phyloP scores from a whole-genome alignment of 2,329 filamentous ascomycete species.

The Lojkania enalia region DNA sequence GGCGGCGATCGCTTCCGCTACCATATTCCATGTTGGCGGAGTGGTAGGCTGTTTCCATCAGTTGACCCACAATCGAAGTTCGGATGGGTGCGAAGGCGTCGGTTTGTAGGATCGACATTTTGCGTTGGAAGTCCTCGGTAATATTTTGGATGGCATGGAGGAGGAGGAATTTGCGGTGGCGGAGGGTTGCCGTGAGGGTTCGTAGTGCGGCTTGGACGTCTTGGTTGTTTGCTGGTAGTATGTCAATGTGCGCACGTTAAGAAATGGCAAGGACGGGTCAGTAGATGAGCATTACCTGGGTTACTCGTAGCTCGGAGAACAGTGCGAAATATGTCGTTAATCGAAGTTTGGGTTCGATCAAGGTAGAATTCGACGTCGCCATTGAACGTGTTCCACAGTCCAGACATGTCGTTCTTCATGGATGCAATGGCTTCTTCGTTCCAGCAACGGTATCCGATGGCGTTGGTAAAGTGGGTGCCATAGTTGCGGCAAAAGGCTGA shows the following conservation, averaged over 20 bases:
- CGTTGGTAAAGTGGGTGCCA: slow-evolving; percentile 41
- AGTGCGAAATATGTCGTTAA: slow-evolving; percentile 12
- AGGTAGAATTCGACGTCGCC: slow-evolving; percentile 16
- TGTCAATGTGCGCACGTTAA: not conserved
- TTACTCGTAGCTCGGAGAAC: slow-evolving; percentile 5
- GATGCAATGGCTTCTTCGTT: slow-evolving; percentile 49
- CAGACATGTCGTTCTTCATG: slow-evolving; percentile 43
- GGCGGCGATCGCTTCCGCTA: slow-evolving; percentile 15
- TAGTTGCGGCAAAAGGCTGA: slow-evolving; percentile 50
- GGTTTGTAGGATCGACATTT: slow-evolving; percentile 12
- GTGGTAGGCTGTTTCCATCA: slow-evolving; percentile 22
- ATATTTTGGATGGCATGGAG: slow-evolving; percentile 29
- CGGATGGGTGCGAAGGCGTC: slow-evolving; percentile 16
- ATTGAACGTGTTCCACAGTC: slow-evolving; percentile 38
- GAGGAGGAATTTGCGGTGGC: slow-evolving; percentile 33
- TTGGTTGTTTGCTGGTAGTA: not conserved
- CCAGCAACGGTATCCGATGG: slow-evolving; percentile 45
- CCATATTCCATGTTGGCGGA: slow-evolving; percentile 24
- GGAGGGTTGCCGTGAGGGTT: slow-evolving; percentile 31
- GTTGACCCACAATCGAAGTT: slow-evolving; percentile 22
- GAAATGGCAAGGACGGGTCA: not conserved
- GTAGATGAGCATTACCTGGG: slow-evolving; percentile 1
- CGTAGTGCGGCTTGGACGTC: slow-evolving; percentile 8
- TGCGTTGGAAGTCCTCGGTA: slow-evolving; percentile 23
- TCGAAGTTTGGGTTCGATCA: slow-evolving; percentile 1